phyloP scores from a whole-genome alignment of 2,329 filamentous ascomycete genomes.

The Aspergillus sp. region DNA sequence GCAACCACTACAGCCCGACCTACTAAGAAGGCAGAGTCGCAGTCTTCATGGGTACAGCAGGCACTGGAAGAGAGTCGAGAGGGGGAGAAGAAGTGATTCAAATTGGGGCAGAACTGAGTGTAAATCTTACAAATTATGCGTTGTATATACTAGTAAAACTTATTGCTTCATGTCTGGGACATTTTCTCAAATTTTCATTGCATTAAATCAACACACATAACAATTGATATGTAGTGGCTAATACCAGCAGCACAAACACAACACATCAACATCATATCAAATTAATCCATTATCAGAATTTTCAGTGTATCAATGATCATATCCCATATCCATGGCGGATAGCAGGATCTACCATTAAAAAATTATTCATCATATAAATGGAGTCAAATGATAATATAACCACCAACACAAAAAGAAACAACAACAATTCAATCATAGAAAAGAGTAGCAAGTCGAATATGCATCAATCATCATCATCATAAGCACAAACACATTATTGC shows the following conservation, averaged over 20 bases:
- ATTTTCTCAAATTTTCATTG: neutral
- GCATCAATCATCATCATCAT: neutral
- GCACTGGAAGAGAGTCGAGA: constrained; percentile 35
- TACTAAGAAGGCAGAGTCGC: constrained; percentile 44
- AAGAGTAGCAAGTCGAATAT: neutral
- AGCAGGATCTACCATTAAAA: constrained; percentile 35
- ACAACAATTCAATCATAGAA: neutral
- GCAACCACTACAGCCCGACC: constrained; percentile 36
- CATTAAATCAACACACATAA: neutral
- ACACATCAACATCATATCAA: neutral
- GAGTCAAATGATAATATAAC: neutral
- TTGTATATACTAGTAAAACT: neutral
- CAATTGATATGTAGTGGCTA: neutral
- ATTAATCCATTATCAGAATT: constrained; percentile 38
- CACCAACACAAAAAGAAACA: neutral
- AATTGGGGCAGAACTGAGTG: neutral
- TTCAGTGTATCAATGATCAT: constrained; percentile 46
- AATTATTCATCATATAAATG: constrained; percentile 38
- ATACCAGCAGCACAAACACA: neutral
- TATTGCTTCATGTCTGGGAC: neutral
- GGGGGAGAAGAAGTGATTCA: constrained; percentile 15
- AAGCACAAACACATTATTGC: neutral
- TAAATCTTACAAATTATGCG: too few relatives aligned
- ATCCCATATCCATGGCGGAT: constrained; percentile 36
- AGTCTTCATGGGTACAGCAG: constrained; percentile 35